A percentile compares a stretch with the other conserved stretches of the same genome.
Conservation (phyloP, 441 rosid species). For the Breynia disticha region DNA sequence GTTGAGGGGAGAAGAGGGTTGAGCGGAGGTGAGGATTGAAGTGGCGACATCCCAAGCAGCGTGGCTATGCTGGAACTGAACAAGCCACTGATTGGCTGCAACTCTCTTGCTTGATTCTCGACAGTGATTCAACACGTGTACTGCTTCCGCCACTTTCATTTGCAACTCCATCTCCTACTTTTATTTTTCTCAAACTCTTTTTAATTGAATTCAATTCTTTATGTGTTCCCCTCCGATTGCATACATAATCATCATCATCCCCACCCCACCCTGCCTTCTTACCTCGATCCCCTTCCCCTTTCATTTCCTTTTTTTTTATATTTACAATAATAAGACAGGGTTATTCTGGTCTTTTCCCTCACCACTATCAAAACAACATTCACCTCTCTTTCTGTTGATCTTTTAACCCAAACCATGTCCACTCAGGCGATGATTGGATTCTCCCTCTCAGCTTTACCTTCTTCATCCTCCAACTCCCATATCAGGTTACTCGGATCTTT, state of each 20-base stretch:
- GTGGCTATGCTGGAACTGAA: constrained; percentile 79
- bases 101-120: constrained; percentile 77
- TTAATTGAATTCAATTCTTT: background rate
- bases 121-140: constrained; percentile 85
- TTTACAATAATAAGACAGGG: background rate
- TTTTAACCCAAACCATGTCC: background rate
- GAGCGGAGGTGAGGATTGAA: constrained; percentile 68
- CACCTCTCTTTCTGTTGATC: background rate
- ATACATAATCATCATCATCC: too few species aligned
- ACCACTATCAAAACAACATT: background rate
- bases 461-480: background rate
- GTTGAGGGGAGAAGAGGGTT: constrained; percentile 22
- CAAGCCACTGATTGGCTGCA: constrained; percentile 98
- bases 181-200: background rate
- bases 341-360: background rate
- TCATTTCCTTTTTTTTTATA: too few species aligned
- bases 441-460: background rate
- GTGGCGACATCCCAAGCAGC: constrained; percentile 89
- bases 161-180: constrained; percentile 63
- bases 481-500: constrained; percentile 1
- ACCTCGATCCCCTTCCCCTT: too few species aligned
- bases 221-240: background rate
- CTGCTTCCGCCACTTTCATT: constrained; percentile 88
- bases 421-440: constrained; percentile 4
- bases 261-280: too few species aligned